Base-by-base conservation (phyloP, 1,284 basidiomycete genomes). In the Neonothopanus nambi region DNA sequence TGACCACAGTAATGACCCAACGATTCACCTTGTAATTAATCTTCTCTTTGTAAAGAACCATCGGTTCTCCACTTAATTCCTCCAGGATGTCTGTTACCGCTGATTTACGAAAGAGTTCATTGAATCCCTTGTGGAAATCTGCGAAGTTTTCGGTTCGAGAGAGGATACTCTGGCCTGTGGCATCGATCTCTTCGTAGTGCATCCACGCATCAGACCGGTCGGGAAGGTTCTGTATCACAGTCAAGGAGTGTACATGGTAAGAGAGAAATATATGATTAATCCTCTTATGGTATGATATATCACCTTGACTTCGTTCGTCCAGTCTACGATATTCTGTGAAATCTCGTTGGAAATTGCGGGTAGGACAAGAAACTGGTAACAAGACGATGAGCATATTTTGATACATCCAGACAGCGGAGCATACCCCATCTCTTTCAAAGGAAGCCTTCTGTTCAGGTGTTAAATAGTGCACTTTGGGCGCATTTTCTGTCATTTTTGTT, bases 1-100 rank as follows among this genome's bases (percentile, higher is more conserved):
- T n/a, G n/a, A n/a, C n/a, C n/a, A n/a, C n/a, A n/a, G n/a, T n/a
- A n/a, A n/a, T n/a, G n/a, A n/a, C n/a, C n/a, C n/a, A n/a, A n/a
- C n/a, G n/a, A n/a, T n/a, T n/a, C 30, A 55, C 59, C 59, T 60
- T 61, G 48, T 59, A 59, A 37, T 61, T 61, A 24, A 61, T 61
- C 30, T 61, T 61, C 51, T 61, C 60, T 21, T 61, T 61, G 52
- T 59, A 61, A 20, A 61, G 23, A 17, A 55, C 43, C 60, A 61
- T 59, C n/a, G 59, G 51, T 24, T 61, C 60, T 17, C 60, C 57
- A 7, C 53, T 49, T 5, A 61, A 45, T 28, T 42, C 35, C 23
- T 54, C 38, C 5, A 61, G 45, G 12, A 59, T 45, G 3, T 13
- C 21, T 1, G 39, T 39, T 30, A 61, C 55, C 9, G 47, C 26